Conservation (phyloP, 2,329 filamentous ascomycete genomes). For the Aureobasidium mangrovei region DNA sequence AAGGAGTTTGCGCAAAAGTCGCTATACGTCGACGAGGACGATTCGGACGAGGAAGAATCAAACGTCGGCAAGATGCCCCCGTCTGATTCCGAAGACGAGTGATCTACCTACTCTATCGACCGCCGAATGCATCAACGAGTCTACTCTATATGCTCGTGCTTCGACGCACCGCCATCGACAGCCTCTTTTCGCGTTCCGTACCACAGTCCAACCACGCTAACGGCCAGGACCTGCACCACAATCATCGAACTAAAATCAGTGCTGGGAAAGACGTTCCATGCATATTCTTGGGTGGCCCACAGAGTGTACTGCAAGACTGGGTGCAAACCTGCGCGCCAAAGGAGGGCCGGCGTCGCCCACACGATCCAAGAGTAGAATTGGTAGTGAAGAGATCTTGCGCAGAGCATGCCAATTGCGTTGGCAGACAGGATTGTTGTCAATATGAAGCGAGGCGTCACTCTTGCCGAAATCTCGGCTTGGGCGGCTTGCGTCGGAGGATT, state of each 20-base stretch:
- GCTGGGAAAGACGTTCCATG: slow-evolving; percentile 92
- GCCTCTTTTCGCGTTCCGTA: slow-evolving; percentile 43
- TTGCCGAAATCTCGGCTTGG: slow-evolving; percentile 48
- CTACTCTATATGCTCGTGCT: slow-evolving; percentile 16
- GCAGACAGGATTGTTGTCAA: slow-evolving; percentile 69
- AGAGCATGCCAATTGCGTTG: slow-evolving; percentile 71
- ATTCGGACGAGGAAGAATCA: slow-evolving; percentile 67
- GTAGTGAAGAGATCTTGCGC: slow-evolving; percentile 83
- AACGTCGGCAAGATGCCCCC: slow-evolving; percentile 79
- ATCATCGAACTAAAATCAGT: slow-evolving; percentile 53
- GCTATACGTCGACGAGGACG: slow-evolving; percentile 49
- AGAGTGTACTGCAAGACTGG: slow-evolving; percentile 57
- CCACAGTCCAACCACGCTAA: slow-evolving; percentile 58
- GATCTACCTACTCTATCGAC: slow-evolving; percentile 16
- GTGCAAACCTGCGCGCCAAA: slow-evolving; percentile 68
- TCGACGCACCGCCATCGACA: neutral
- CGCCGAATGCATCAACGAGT: neutral
- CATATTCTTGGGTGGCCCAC: slow-evolving; percentile 79
- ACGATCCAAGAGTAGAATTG: slow-evolving; percentile 90
- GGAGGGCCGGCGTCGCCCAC: slow-evolving; percentile 78
- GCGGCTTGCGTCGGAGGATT: slow-evolving; percentile 40
- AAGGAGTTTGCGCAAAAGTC: slow-evolving; percentile 44
- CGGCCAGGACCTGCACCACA: slow-evolving; percentile 62
- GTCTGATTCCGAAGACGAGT: slow-evolving; percentile 62
- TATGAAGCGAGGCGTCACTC: slow-evolving; percentile 62